Conservation (phyloP, 1,284 basidiomycete genomes). For the Rhodotorula sp. region DNA sequence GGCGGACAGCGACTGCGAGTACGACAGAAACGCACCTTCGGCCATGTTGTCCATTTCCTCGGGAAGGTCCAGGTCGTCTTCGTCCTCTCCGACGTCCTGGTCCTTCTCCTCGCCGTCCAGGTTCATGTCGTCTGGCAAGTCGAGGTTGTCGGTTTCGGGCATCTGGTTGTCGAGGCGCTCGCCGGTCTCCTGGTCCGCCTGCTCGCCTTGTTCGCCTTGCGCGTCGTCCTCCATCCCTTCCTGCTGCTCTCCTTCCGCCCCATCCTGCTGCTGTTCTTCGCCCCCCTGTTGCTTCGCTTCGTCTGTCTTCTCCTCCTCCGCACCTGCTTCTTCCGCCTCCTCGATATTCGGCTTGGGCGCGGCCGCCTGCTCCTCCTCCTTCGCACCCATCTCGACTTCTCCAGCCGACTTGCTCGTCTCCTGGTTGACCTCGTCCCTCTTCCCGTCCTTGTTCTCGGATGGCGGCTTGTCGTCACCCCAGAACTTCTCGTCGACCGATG, state of each 20-base stretch:
- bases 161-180: conserved; percentile 68
- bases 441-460: conserved; percentile 54
- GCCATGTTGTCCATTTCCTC: conserved; percentile 44
- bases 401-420: conserved; percentile 59
- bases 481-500: conserved; percentile 90
- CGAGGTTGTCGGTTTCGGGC: conserved; percentile 72
- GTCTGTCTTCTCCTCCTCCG: conserved; percentile 56
- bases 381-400: conserved; percentile 72
- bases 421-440: conserved; percentile 54
- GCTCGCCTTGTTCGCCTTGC: conserved; percentile 52
- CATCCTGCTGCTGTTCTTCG: conserved; percentile 46
- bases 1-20: background rate
- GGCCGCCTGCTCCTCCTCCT: conserved; percentile 60
- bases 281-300: conserved; percentile 49
- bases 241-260: conserved; percentile 48
- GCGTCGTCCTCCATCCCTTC: conserved; percentile 46
- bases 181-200: conserved; percentile 57
- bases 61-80: conserved; percentile 45
- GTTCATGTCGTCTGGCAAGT: conserved; percentile 79
- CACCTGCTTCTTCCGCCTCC: conserved; percentile 58
- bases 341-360: conserved; percentile 52
- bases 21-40: conserved; percentile 16
- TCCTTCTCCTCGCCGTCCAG: conserved; percentile 52
- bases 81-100: conserved; percentile 33
- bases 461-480: conserved; percentile 77